Conservation (phyloP, 768 basidiomycete species). For the Pholiota conissans region DNA sequence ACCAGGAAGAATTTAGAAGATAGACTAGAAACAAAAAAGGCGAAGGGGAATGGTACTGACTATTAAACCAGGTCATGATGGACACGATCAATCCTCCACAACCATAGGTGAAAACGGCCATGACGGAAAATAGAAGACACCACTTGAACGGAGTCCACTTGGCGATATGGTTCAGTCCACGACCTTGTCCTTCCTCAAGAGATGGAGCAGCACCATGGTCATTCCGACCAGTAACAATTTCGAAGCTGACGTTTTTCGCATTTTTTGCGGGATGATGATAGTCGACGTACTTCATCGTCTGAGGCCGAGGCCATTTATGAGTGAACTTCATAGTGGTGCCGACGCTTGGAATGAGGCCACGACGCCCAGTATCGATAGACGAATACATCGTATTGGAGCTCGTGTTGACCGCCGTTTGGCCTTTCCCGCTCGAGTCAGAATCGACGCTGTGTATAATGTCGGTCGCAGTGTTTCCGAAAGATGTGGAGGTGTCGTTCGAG, state of each 20-base stretch:
- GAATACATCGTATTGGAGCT: slow-evolving; percentile 4
- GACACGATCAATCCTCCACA: slow-evolving; percentile 48
- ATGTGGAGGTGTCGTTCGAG: background rate
- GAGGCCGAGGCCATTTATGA: slow-evolving; percentile 50
- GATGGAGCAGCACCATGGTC: slow-evolving; percentile 22
- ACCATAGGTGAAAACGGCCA: slow-evolving; percentile 56
- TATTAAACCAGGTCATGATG: slow-evolving; percentile 59
- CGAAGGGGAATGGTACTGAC: slow-evolving; percentile 30
- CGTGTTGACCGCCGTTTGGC: background rate
- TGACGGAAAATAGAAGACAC: slow-evolving; percentile 55
- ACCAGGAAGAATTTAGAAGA: background rate
- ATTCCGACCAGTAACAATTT: background rate
- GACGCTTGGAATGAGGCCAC: slow-evolving; percentile 27
- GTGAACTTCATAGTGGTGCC: slow-evolving; percentile 46
- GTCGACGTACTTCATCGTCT: slow-evolving; percentile 24
- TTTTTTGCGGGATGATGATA: slow-evolving; percentile 11
- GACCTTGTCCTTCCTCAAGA: slow-evolving; percentile 29
- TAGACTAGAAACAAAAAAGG: background rate
- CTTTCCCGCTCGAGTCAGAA: background rate
- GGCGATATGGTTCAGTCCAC: slow-evolving; percentile 38
- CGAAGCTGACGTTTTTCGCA: background rate
- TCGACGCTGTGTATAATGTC: background rate
- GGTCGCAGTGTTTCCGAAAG: background rate
- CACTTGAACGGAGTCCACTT: slow-evolving; percentile 68
- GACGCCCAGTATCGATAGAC: slow-evolving; percentile 28